Evolutionary conservation across 768 basidiomycete species (phyloP).

Genomic region (Kwoniella pini): DNA sequence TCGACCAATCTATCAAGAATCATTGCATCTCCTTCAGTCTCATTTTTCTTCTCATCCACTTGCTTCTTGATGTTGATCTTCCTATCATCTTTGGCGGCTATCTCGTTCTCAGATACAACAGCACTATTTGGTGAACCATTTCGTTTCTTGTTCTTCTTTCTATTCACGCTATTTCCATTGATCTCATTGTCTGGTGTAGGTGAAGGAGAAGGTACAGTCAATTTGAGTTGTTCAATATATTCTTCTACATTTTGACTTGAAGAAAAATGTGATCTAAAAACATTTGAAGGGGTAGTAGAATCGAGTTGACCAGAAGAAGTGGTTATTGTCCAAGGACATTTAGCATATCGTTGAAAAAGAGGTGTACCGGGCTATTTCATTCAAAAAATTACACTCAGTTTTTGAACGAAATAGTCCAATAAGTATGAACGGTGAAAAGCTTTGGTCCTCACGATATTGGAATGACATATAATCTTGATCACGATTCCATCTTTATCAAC

Average conservation of each 20-base stretch:
- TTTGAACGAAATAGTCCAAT: no score
- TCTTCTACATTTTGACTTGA: not conserved
- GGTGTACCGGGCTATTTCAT: slow-evolving; percentile 73
- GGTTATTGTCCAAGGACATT: slow-evolving; percentile 81
- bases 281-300: slow-evolving; percentile 20
- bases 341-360: slow-evolving; percentile 84
- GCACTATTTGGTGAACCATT: slow-evolving; percentile 16
- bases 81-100: not conserved
- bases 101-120: not conserved
- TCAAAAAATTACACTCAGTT: not conserved
- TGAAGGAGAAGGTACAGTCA: slow-evolving; percentile 34
- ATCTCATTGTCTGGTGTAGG: not conserved
- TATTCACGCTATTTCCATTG: slow-evolving; percentile 35
- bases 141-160: slow-evolving; percentile 33
- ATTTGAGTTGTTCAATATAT: slow-evolving; percentile 14
- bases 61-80: not conserved
- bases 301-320: slow-evolving; percentile 20
- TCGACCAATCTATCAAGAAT: slow-evolving; percentile 52
- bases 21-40: slow-evolving; percentile 38
- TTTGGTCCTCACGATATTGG: slow-evolving; percentile 79
- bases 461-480: slow-evolving; percentile 80
- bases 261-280: slow-evolving; percentile 24
- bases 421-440: no score
- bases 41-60: slow-evolving; percentile 1
- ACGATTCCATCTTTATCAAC: slow-evolving; percentile 66